Base-by-base conservation (phyloP, 106 monocot species). In the Triglochin maritima region DNA sequence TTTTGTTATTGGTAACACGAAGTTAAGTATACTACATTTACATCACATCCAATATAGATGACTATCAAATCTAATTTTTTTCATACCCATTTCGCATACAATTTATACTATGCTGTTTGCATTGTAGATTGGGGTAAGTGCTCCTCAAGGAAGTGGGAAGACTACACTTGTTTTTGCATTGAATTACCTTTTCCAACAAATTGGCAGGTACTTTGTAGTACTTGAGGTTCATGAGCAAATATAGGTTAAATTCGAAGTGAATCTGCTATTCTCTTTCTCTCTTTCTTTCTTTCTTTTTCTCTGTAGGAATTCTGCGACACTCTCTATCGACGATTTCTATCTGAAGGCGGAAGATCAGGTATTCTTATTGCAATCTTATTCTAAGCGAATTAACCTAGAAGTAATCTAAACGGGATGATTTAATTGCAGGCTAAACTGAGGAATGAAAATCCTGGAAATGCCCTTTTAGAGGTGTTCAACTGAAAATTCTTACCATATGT, bases 241-340 rank as follows among this genome's bases (percentile, higher is more conserved):
- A 11, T 46, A 62, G 55, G 47, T 46, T 43, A 47, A 44, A 6
- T 60, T 48, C 7, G 51, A 29, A 53, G 47, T 4, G 4, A 12
- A 2, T 64, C 5, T 44, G 4, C 52, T 50, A 43, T 53, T 16
- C 7, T 49, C 46, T 41, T 16, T 62, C 54, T 74, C 69, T 46
- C 50, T 65, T 53, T 5, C n/a, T 57, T 56, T 5, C 56, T 76
- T 12, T 66, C 41, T 59, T 58, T 51, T 75, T 49, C 81, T 69
- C 70, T 60, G 8, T 71, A 98, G 96, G 80, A 91, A 85, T 74
- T 68, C 80, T 12, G 96, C 88, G 47, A 91, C 88, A 46, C 65
- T 98, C 62, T 98, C 96, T 6, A 98, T 98, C 57, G 96, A 98
- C 76, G 96, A 98, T 82, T 98, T 98, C 74, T 98, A 98, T 70